Evolutionary conservation across 345 rosid species (phyloP), one percentile per base, ranked within the genome.

Genomic region (Lepidium didymum): DNA sequence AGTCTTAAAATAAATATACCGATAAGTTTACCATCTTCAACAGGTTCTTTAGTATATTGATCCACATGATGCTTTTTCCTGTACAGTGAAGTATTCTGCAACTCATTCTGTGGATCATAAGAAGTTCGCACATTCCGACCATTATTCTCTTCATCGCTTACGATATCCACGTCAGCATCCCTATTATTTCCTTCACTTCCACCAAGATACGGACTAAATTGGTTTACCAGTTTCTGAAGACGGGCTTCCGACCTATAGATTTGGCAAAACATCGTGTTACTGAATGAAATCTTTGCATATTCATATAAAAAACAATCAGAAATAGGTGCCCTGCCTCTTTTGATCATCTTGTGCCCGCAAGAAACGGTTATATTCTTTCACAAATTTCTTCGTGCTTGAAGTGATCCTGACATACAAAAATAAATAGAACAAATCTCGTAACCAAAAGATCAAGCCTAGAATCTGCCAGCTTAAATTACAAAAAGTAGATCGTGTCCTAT

Each of bases 371-470:
- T 91, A 82, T 41, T 81, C 87, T 80, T 80, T 86, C 67, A 87
- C 76, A 64, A 89, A 87, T 78, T 86, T 95, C 81, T 85, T 89
- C 64, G 85, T 79, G 80, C 78, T 91, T 55, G 88, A 89, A 75
- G 77, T 73, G 62, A 79, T 79, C 87, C 99, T 95, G 85, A 81
- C 62, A 69, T 69, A 25, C 23, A 70, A 42, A 52, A 50, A 47
- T 29, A 29, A 47, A 56, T 72, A 56, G 29, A 54, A 47, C 57
- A 67, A 70, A 62, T 50, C 7, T 44, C 31, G 19, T 76, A 66
- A 77, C 59, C 31, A 71, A 15, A 56, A 35, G 29, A 63, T 44
- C 49, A 64, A 37, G 54, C 60, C 56, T 34, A 67, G 50, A 62
- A 58, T 45, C 46, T 63, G 4, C 10, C 25, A 37, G 62, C 54